Evolutionary conservation across 768 basidiomycete genomes (phyloP), one percentile per base, ranked within the genome.

Genomic region (Tylopilus felleus): DNA sequence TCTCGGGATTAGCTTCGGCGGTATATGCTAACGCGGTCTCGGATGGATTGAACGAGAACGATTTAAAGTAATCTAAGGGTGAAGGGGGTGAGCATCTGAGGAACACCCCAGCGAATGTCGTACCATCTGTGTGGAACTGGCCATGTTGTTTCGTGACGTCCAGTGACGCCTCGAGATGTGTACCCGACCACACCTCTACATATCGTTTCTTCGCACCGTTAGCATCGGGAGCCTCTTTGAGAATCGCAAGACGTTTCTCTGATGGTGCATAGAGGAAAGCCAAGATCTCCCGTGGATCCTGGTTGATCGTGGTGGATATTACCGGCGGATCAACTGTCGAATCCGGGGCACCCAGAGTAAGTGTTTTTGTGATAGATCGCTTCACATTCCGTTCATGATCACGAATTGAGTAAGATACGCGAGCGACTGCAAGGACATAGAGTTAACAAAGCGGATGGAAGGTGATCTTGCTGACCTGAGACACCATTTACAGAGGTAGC

Each of bases 51-150:
- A 88, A 88, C 0, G 75, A 72, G 13, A 85, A 66, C 0, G 78
- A 76, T 4, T 74, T 74, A 16, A 85, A 61, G 49, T 70, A 75
- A 48, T 84, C 86, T 88, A 52, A 13, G 42, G 13, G 25, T 33
- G n/a, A 25, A 51, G 8, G 21, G 13, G 1, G 21, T 58, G 27
- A 58, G 41, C 5, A 23, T 5, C 16, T 8, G 38, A 36, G 6
- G 9, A 36, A 28, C 9, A 22, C 13, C 25, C 8, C 8, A 21
- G 3, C 14, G 17, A 31, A 47, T 65, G 19, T 6, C 1, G 53
- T 55, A 84, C 86, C 84, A 58, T 89, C 85, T 5, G 78, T 71
- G 59, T 85, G 84, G 58, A 85, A 87, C 10, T 76, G 73, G 0
- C 78, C 81, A 53, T 88, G 85, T 5, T 62, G 60, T 25, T 81